A percentile compares a stretch with the other conserved stretches of the same genome.
Conservation (phyloP, 768 basidiomycete species). For the Lentinula guzmanii region DNA sequence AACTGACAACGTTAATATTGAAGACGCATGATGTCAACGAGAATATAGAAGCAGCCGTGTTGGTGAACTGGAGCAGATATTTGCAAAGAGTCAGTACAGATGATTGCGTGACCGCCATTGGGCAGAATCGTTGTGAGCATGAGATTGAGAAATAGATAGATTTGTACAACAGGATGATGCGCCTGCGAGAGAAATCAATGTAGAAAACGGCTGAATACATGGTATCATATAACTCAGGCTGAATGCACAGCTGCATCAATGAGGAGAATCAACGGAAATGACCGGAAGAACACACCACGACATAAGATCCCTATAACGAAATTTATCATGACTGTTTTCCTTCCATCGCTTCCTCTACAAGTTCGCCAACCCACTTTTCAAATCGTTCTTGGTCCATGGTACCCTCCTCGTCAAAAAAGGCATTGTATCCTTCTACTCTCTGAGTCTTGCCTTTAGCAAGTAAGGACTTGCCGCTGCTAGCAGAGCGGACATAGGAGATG, state of each 20-base stretch:
- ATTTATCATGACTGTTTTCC: constrained; percentile 41
- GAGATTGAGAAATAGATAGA: not conserved
- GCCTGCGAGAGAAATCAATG: not conserved
- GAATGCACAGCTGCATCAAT: too few species aligned
- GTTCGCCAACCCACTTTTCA: constrained; percentile 70
- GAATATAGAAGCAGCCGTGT: too few species aligned
- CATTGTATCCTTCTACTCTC: constrained; percentile 52
- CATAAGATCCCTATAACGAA: not conserved
- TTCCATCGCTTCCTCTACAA: constrained; percentile 71
- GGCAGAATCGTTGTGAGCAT: too few species aligned
- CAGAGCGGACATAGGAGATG: constrained; percentile 69
- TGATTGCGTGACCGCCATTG: too few species aligned
- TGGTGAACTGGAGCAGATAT: too few species aligned
- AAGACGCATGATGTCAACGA: too few species aligned
- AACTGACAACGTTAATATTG: too few species aligned
- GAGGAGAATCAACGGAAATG: not conserved
- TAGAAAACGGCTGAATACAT: not conserved
- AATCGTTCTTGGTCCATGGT: constrained; percentile 71
- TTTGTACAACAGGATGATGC: not conserved
- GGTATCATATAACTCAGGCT: not conserved
- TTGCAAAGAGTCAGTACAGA: too few species aligned
- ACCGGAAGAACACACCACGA: not conserved
- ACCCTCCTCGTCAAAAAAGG: constrained; percentile 80
- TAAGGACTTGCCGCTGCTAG: constrained; percentile 81
- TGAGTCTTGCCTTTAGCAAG: constrained; percentile 63